Base-by-base conservation (phyloP, 2,329 filamentous ascomycete genomes). In the Colletotrichum tropicale region DNA sequence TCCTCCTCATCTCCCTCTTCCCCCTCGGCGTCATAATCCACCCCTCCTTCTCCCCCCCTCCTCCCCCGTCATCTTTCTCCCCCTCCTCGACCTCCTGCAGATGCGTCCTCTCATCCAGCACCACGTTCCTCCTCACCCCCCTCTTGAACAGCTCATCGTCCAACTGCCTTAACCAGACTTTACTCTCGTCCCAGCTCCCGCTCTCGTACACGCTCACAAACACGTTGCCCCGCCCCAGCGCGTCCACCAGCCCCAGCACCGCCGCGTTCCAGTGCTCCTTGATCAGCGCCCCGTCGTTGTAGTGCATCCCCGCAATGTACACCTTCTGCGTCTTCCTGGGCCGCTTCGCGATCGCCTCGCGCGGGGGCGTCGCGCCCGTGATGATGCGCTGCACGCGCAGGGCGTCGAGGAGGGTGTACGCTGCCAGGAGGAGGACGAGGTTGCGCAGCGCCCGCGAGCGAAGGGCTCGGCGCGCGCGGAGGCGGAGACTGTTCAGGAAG, bases 261-360 rank as follows among this genome's bases (percentile, higher is more conserved):
- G 91, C 91, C 8, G 87, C 83, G 77, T 88, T 92, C 93, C 93
- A 95, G 78, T 92, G 88, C 7, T 86, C 85, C 9, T 89, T 87
- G 3, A 95, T 86, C 28, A 94, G 85, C 2, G 82, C 81, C 75
- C 90, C 93, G 77, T 91, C 91, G 79, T 94, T 94, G 88, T 92
- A 94, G 80, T 94, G 92, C 81, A 93, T 91, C 76, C 90, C 91
- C 6, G 92, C 91, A 76, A 95, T 94, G 84, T 91, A 95, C 76
- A 95, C 89, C 77, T 86, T 84, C 79, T 86, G 83, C 64, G 77
- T 78, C 26, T 78, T 81, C 60, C 81, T 80, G 12, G 76, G 77
- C 16, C 71, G 65, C 70, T 81, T 78, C 69, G 72, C 43, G n/a
- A 52, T 24, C 43, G 60, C 24, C 28, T 77, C 71, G 71, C 71